Conservation (phyloP, 164 flowering plant genomes). For the Sedum album region DNA sequence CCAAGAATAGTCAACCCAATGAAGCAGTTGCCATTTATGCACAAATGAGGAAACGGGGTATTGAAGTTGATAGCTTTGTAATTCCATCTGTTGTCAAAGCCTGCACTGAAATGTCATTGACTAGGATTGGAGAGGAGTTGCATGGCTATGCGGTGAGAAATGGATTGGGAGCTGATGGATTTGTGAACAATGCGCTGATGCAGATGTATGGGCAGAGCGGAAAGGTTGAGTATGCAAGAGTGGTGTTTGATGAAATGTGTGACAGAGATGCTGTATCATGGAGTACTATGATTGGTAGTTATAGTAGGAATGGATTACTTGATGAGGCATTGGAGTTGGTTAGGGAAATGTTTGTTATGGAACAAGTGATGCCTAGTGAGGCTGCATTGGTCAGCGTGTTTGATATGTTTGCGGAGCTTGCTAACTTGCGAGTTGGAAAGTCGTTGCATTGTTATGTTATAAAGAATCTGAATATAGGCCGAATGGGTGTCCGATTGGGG, state of each 20-base stretch:
- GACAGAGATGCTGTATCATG: slow-evolving; percentile 14
- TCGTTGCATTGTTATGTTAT: too few relatives aligned
- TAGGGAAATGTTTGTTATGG: slow-evolving; percentile 12
- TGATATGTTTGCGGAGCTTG: too few relatives aligned
- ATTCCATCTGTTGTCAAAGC: slow-evolving; percentile 50
- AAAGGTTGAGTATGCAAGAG: slow-evolving; percentile 19
- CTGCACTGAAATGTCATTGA: slow-evolving; percentile 23
- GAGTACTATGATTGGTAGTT: slow-evolving; percentile 50
- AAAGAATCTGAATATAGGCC: too few relatives aligned
- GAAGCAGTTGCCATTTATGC: slow-evolving; percentile 32
- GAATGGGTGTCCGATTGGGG: too few relatives aligned
- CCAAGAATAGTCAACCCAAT: slow-evolving; percentile 14
- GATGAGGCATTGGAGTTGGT: slow-evolving; percentile 13
- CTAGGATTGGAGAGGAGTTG: slow-evolving; percentile 34
- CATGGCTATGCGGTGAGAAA: slow-evolving; percentile 47
- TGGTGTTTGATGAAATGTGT: slow-evolving; percentile 26
- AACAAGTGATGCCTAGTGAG: too few relatives aligned
- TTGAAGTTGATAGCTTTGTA: slow-evolving; percentile 31
- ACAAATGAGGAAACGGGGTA: slow-evolving; percentile 26
- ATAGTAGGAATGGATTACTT: slow-evolving; percentile 17
- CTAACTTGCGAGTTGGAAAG: too few relatives aligned
- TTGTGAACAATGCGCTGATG: slow-evolving; percentile 37
- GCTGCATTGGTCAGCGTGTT: too few relatives aligned
- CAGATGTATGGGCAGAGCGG: slow-evolving; percentile 42
- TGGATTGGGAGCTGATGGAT: too few relatives aligned